Base-by-base conservation (phyloP, 345 rosid genomes). In the Rhodamnia rubescens region DNA sequence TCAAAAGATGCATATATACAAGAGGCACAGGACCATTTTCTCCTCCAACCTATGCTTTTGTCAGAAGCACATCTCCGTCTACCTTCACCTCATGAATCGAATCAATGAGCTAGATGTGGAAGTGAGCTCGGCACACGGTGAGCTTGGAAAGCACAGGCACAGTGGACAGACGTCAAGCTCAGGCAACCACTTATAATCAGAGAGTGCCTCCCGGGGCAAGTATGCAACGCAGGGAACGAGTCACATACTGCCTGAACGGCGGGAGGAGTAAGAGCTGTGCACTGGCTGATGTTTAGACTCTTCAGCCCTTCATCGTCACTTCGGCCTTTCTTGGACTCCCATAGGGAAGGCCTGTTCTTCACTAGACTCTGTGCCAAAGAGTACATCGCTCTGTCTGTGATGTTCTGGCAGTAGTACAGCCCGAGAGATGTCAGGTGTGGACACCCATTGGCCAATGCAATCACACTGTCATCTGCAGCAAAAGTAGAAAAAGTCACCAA, bases 181-280 rank as follows among this genome's bases (percentile, higher is more conserved):
- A 93, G 84, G 89, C 99, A 97, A 56, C 99, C 99, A 74, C 99
- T 97, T 93, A 97, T 97, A 52, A 95, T 98, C 26, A 97, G 97
- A 24, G 99, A 95, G 90, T 97, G 99, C 90, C 95, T 92, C 27
- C 99, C 98, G 0, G 96, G 95, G 89, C 99, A 97, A 14, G 99
- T 96, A 92, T 96, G 99, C 85, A 97, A 98, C 5, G 97, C 96
- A 0, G 99, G 99, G 84, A 96, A 96, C 0, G 96, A 93, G 87
- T 96, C 99, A 8, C 99, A 97, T 9, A 97, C 90, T 5, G 96
- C 94, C 92, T 97, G 99, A 85, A 96, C 98, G 0, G 99, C 99
- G 4, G 95, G 89, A 47, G 99, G 99, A 2, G 99, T 97, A 5
- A 97, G 94, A 6, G 98, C 96, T 2, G 99, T 97, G 92, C 99